Base-by-base conservation (phyloP, 2,329 filamentous ascomycete species). In the Paecilomyces dactylethromorphus region DNA sequence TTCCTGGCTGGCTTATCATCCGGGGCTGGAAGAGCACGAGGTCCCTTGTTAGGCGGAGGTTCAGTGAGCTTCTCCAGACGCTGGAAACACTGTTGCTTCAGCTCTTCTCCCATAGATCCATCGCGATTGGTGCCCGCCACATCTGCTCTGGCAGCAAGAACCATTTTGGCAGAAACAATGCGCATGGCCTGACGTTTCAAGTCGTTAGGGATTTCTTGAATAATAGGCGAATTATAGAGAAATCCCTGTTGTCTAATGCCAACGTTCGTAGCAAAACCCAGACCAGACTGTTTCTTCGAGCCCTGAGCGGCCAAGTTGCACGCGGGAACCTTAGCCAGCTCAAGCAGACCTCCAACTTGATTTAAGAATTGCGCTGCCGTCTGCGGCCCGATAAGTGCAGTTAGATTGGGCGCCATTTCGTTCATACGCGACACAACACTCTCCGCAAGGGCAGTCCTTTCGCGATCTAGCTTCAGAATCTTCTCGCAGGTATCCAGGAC, bases 391-490 rank as follows among this genome's bases (percentile, higher is more conserved):
- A 99, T 90, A 18, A 99, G 84, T 1, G 87, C 87, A 0, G 94
- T 96, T 57, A 97, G 78, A 68, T 99, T 99, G 0, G 94, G 94
- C 3, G 94, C 94, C 71, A 97, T 97, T 33, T 96, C 82, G 65
- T 89, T 94, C 91, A 99, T 97, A 62, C 94, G 90, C 35, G 93
- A 97, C 76, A 97, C 91, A 15, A 99, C 94, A 69, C 96, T 99
- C 71, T 94, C 89, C 1, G 91, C 96, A 57, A 99, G 82, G 0
- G 87, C 89, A 62, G 84, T 88, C 75, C 97, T 97, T 29, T 93
- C 92, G 64, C 83, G 87, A 72, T 97, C 91, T 10, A 99, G 85
- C 39, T 87, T 84, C n/a, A 97, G 81, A 10, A 91, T 88, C 85
- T 95, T 94, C 63, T 92, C 86, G 75, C 92, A 97, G 8, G 92